Evolutionary conservation across 345 rosid genomes (phyloP), one percentile per base, ranked within the genome.

Genomic region (Salix exigua): DNA sequence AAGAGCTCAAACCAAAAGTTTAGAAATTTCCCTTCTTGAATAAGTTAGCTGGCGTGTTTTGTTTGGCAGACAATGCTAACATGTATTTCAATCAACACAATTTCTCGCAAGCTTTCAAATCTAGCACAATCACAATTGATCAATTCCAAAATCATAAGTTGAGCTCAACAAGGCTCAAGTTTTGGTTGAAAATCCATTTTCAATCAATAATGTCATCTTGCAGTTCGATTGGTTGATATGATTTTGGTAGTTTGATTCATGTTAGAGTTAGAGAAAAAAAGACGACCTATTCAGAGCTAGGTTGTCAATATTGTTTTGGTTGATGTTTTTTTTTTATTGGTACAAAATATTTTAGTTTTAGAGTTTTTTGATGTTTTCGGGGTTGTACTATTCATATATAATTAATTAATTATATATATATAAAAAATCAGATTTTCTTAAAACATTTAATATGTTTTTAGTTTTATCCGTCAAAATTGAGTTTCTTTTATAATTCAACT

Each of bases 241-340:
- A 81, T 77, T 82, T 86, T 30, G 92, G 97, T 12, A 88, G 86
- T 80, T 88, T 87, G n/a, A 79, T 94, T 82, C 96, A 92, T 48
- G 82, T 35, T 90, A 8, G 90, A 91, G 35, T 50, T 89, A 70
- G 75, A 87, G 38, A 89, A 80, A 11, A 11, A 11, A 35, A 33
- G 37, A 33, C 85, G 86, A 75, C 87, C 94, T 4, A 68, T 86
- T 65, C 83, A 83, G 31, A 73, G 5, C 5, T 0, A 31, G 33
- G 33, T 4, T 31, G 33, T 31, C 33, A 31, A 33, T 33, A 33
- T 1, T 4, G 0, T 33, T 33, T 33, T 0, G 1, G 5, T 33
- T 31, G 5, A 31, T 0, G 33, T 0, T 33, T 33, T 33, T 33
- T 33, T 33, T 0, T 4, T 4, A 33, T 33, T 33, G 5, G 0